Base-by-base conservation (phyloP, 495 filamentous ascomycete genomes). In the Chaetomium tenue region DNA sequence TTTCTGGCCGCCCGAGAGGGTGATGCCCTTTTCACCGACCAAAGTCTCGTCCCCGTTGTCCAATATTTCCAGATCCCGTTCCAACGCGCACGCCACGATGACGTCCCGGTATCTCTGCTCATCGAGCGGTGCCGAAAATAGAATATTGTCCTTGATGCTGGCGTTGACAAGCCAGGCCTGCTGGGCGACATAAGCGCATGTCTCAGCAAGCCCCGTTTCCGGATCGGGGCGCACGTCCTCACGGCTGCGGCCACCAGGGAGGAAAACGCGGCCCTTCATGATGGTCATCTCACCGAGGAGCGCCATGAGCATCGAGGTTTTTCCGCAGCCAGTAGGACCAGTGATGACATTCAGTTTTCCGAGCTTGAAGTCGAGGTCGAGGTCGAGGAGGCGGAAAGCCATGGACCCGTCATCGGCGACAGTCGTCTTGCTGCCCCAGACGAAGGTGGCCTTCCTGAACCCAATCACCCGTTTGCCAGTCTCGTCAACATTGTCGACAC, bases 121-220 rank as follows among this genome's bases (percentile, higher is more conserved):
- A 69, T 98, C 88, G 68, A 88, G 90, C 0, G 88, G 83, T 47
- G 89, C 89, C 16, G 94, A 91, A 71, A 99, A 99, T 13, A 94
- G 73, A 64, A 99, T 99, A 74, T 99, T 99, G 58, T 96, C 89
- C 75, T 91, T 94, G 73, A 99, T 94, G 15, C 89, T 97, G 53
- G 88, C 93, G 70, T 99, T 99, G 57, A 97, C 90, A 47, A 99
- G 83, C 95, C 95, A 99, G 15, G 95, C 93, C 76, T 96, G 91
- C 73, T 99, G 95, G 25, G 95, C 93, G 71, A 96, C 97, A 75
- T 97, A 99, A 11, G 95, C 95, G 62, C 96, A 87, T 55, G 88
- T 95, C 69, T 99, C 92, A 12, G 91, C 89, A 48, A 98, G 81
- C 5, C 90, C 90, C 25, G 93, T 97, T 58, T 90, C 88, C 16